These are phyloP conservation scores for Colletotrichum zoysiae DNA, from an alignment of 2,329 filamentous ascomycete species.

Conservation along the genomic window DNA sequence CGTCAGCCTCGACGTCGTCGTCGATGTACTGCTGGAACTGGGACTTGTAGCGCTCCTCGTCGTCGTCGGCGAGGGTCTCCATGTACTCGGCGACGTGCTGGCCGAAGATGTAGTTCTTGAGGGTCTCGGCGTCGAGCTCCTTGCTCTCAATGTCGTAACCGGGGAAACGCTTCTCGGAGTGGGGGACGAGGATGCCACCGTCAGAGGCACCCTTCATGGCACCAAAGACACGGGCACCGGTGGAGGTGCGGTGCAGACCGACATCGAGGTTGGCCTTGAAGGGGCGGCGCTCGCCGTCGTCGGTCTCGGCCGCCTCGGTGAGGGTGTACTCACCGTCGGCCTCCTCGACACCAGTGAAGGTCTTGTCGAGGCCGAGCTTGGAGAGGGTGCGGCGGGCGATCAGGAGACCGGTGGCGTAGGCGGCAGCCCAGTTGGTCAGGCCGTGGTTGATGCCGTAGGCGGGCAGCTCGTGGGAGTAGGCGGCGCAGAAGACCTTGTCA, in stretches of 20 bases:
- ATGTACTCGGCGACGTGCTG: slow-evolving; percentile 99
- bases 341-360: slow-evolving; percentile 97
- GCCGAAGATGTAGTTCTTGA: slow-evolving; percentile 99
- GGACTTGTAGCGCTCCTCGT: slow-evolving; percentile 99
- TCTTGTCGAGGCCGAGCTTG: slow-evolving; percentile 96
- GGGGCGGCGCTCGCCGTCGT: slow-evolving; percentile 93
- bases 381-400: slow-evolving; percentile 95
- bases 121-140: slow-evolving; percentile 96
- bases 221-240: slow-evolving; percentile 98
- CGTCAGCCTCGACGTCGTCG: slow-evolving; percentile 95
- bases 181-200: slow-evolving; percentile 95
- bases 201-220: slow-evolving; percentile 99
- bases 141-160: slow-evolving; percentile 97
- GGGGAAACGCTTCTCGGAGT: slow-evolving; percentile 99
- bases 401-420: slow-evolving; percentile 96
- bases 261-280: slow-evolving; percentile 99
- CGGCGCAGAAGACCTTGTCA: slow-evolving; percentile 94
- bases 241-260: slow-evolving; percentile 96
- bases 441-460: slow-evolving; percentile 98
- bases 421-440: slow-evolving; percentile 99
- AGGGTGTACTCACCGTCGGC: slow-evolving; percentile 94
- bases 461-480: slow-evolving; percentile 98
- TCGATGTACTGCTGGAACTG: slow-evolving; percentile 99
- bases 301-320: slow-evolving; percentile 92
- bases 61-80: slow-evolving; percentile 99